Percentiles rank a stretch among this genome's conserved stretches.
phyloP scores from a whole-genome alignment of 106 monocot species.

The Vanilla planifolia region DNA sequence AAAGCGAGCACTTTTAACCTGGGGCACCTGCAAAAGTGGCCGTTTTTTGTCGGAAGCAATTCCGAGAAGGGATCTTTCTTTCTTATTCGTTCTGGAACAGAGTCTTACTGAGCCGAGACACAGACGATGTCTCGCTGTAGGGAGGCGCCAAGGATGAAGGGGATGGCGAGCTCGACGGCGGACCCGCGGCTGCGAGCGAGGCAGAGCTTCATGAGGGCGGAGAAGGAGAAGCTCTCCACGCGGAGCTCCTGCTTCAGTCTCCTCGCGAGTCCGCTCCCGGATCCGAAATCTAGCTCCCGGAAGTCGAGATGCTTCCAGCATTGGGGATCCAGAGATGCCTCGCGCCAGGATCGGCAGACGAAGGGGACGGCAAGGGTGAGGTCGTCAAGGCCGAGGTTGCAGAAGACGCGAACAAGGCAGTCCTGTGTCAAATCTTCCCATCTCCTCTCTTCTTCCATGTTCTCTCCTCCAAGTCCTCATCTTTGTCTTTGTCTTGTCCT shows the following conservation, averaged over 20 bases:
- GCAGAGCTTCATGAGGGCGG: constrained; percentile 7
- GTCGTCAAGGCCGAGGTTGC: not conserved
- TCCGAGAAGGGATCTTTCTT: no score
- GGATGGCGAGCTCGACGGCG: constrained; percentile 6
- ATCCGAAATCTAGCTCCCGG: not conserved
- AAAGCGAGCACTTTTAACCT: constrained; percentile 10
- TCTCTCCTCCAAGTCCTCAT: not conserved
- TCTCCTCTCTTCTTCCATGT: not conserved
- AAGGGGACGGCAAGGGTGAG: constrained; percentile 1
- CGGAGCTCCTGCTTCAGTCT: not conserved
- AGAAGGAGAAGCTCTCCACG: not conserved
- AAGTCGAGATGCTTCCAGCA: constrained; percentile 17
- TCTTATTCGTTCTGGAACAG: no score
- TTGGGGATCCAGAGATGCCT: not conserved
- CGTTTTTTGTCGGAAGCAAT: not conserved
- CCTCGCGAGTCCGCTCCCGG: not conserved
- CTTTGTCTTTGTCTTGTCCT: not conserved
- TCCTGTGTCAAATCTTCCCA: not conserved
- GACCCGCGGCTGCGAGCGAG: not conserved
- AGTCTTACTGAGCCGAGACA: constrained; percentile 1
- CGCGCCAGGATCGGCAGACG: constrained; percentile 11
- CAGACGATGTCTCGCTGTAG: not conserved
- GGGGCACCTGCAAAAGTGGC: constrained; percentile 6
- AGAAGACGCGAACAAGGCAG: constrained; percentile 3
- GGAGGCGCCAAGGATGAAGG: not conserved